Evolutionary conservation across 768 basidiomycete species (phyloP).

Genomic region (Hydnum rufescens): DNA sequence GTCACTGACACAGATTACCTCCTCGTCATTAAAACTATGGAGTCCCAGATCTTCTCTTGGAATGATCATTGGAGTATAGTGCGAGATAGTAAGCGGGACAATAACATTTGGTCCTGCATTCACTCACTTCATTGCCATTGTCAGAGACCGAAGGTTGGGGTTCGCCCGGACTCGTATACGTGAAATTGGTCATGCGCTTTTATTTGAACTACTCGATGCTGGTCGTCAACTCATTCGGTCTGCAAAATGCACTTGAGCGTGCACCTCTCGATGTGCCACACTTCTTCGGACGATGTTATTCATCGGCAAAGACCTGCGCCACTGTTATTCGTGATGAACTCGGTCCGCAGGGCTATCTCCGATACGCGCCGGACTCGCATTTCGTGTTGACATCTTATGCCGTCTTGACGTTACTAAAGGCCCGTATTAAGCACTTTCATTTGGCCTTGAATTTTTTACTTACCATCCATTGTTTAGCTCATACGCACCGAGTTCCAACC

Average conservation of each 20-base stretch:
- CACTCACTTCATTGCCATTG: neutral
- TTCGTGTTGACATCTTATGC: conserved; percentile 90
- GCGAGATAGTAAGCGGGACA: no score
- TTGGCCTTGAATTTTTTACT: neutral
- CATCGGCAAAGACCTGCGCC: conserved; percentile 49
- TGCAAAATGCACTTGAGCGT: conserved; percentile 86
- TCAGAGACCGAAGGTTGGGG: no score
- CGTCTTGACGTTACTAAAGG: conserved; percentile 81
- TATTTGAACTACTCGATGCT: conserved; percentile 74
- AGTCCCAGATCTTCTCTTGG: conserved; percentile 50
- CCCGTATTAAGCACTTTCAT: conserved; percentile 18
- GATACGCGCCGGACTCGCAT: conserved; percentile 75
- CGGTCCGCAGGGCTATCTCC: conserved; percentile 54
- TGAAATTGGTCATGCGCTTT: conserved; percentile 33
- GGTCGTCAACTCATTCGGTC: conserved; percentile 86
- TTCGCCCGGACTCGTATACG: no score
- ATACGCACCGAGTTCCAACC: conserved; percentile 67
- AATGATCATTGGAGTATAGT: conserved; percentile 29
- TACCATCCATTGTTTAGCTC: conserved; percentile 29
- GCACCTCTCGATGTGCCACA: conserved; percentile 53
- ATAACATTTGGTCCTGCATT: no score
- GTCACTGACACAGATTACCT: conserved; percentile 73
- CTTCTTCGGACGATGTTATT: conserved; percentile 66
- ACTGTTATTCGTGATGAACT: conserved; percentile 58
- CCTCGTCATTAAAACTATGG: conserved; percentile 64